These are phyloP conservation scores for Mycothermus thermophilus DNA, from an alignment of 495 filamentous ascomycete genomes.

Conservation along the genomic window DNA sequence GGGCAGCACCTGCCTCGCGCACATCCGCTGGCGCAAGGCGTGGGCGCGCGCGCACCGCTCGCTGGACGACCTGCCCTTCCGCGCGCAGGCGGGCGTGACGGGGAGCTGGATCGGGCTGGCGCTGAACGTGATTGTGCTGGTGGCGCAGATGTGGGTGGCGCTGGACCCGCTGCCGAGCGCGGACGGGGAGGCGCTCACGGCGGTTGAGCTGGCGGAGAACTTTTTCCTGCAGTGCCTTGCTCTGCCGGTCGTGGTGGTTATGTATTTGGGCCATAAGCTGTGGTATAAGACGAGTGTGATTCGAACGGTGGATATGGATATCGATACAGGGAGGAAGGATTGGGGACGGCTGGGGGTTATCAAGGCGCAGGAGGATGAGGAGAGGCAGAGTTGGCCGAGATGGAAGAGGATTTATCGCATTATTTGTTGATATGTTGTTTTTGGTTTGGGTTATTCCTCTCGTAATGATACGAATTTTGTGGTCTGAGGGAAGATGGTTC, in stretches of 20 bases:
- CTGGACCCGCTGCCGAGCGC: conserved; percentile 49
- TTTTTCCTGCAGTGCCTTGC: conserved; percentile 78
- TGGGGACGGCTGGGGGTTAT: conserved; percentile 62
- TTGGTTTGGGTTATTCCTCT: too few relatives aligned
- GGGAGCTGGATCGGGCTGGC: conserved; percentile 77
- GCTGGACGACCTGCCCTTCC: conserved; percentile 70
- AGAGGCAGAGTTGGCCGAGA: conserved; percentile 57
- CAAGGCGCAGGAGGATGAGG: conserved; percentile 67
- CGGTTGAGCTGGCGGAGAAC: conserved; percentile 22
- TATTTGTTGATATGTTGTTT: conserved; percentile 34
- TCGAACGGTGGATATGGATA: conserved; percentile 60
- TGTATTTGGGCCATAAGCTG: conserved; percentile 68
- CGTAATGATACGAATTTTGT: too few relatives aligned
- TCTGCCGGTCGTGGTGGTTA: conserved; percentile 63
- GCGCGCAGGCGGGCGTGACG: conserved; percentile 61
- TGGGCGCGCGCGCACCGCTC: conserved; percentile 61
- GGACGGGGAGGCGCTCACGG: conserved; percentile 17
- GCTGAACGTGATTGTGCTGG: conserved; percentile 64
- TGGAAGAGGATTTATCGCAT: conserved; percentile 70
- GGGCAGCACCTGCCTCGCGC: conserved; percentile 74
- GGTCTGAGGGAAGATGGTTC: too few relatives aligned
- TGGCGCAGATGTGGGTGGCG: conserved; percentile 85
- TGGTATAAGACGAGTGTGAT: conserved; percentile 57
- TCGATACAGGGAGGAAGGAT: conserved; percentile 77
- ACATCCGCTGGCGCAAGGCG: conserved; percentile 80